Base-by-base conservation (phyloP, 768 basidiomycete species). In the Lepiota venenata region DNA sequence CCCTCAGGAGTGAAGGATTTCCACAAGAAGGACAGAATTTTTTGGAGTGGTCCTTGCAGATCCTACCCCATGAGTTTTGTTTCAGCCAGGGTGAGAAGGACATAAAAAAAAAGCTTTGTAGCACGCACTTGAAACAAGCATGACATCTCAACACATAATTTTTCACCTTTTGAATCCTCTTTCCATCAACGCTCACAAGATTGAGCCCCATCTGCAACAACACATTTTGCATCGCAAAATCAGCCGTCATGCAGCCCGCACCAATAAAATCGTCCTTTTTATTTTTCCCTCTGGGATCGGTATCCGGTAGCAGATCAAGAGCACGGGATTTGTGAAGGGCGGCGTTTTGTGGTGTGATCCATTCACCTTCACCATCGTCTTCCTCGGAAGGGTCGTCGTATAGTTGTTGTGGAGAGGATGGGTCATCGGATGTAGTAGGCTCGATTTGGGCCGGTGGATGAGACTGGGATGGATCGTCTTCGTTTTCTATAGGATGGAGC, bases 141-240 rank as follows among this genome's bases (percentile, higher is more conserved):
- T 99, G 97, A 68, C 97, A 99, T 53, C 97, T 74, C 64, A 98
- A 71, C 1, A 98, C 93, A 92, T 93, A 98, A 56, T 85, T 98
- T 70, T 95, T 93, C 22, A 98, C 86, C 62, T 83, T 89, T 58
- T 88, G 81, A 55, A 99, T 96, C 60, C 83, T 78, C 72, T 88
- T 95, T 4, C 97, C 97, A 58, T 94, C 93, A 6, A 90, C 81
- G 8, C 93, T 87, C 10, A 99, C 85, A 25, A 98, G 77, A 57
- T 87, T 89, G 58, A 99, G 71, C 0, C 90, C 90, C 90, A 98
- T 94, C 68, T 97, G 95, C 47, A 99, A 70, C 58, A 96, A 71
- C 18, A 98, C 92, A 63, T 99, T 99, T 71, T 99, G 97, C 86
- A 99, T 97, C 15, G 97, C 97, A 68, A 94, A 98, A 80, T 99